phyloP scores from a whole-genome alignment of 257 asterid species.

The Solanum arcanum region DNA sequence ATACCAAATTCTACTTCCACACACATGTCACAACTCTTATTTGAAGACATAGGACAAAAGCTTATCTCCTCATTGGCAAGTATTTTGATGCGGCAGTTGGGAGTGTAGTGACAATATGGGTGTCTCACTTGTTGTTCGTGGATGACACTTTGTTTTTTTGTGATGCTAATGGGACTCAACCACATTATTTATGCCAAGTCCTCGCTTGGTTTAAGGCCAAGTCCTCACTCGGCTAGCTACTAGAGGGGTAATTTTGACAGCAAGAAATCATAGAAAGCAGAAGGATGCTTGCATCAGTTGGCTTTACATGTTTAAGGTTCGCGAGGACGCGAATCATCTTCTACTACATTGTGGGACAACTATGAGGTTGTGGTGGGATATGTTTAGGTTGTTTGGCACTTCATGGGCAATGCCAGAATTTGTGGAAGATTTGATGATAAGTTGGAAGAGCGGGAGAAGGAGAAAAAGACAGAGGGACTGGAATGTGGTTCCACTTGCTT shows the following conservation, averaged over 20 bases:
- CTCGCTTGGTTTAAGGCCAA: neutral
- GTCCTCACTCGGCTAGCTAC: neutral
- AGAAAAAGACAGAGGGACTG: neutral
- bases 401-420: neutral
- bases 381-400: neutral
- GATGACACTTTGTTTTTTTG: neutral
- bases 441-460: neutral
- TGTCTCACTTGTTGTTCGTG: neutral
- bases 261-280: neutral
- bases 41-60: neutral
- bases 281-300: neutral
- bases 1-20: neutral
- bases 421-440: neutral
- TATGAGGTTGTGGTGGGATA: neutral
- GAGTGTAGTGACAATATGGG: neutral
- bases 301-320: neutral
- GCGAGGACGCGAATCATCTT: neutral
- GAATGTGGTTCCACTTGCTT: neutral
- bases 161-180: neutral
- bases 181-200: neutral
- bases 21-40: neutral
- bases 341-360: neutral
- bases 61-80: neutral
- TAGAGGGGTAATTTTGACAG: neutral
- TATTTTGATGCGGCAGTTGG: neutral